Base-by-base conservation (phyloP, 1,284 basidiomycete genomes). In the Pseudozyma flocculosa region DNA sequence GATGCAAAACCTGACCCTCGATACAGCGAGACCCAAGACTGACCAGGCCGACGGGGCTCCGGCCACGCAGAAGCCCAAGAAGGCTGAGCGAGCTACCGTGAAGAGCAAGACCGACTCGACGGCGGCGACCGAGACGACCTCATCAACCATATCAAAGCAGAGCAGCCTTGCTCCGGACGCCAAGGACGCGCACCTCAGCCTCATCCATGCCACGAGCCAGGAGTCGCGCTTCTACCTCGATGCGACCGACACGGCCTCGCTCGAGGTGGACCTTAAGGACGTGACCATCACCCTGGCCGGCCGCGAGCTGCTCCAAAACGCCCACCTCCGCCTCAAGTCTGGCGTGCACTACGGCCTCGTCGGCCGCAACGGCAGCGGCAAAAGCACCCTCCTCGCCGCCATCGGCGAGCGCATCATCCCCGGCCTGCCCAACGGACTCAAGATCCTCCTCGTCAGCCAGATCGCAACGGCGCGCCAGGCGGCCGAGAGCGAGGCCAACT, bases 281-380 rank as follows among this genome's bases (percentile, higher is more conserved):
- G 81, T 84, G n/a, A 80, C 71, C 9, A 74, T 85, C 40, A 61
- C 80, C 5, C 79, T 86, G 11, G 83, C 82, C 18, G 78, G 81
- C 26, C 78, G 75, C 22, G 83, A 85, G 32, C 74, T 87, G 10
- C 76, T 86, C n/a, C 70, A 75, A 4, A 83, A 84, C 57, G 81
- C 82, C 0, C 81, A 84, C 53, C 73, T 86, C 10, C 79, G 82
- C 58, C 72, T 86, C 36, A 84, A 84, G 64, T 78, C 78, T 7
- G 83, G 83, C 13, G 78, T 82, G 8, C 80, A 81, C 39, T 85
- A 85, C 73, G 83, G 80, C 13, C 77, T 85, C 45, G 78, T 84
- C 2, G 84, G 84, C 5, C 60, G 83, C 24, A 86, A 86, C 70
- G 85, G 85, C 0, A 79, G 81, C n/a, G 85, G 85, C 21, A 86